Base-by-base conservation (phyloP, 495 filamentous ascomycete genomes). In the Opeltia flavorubescens region DNA sequence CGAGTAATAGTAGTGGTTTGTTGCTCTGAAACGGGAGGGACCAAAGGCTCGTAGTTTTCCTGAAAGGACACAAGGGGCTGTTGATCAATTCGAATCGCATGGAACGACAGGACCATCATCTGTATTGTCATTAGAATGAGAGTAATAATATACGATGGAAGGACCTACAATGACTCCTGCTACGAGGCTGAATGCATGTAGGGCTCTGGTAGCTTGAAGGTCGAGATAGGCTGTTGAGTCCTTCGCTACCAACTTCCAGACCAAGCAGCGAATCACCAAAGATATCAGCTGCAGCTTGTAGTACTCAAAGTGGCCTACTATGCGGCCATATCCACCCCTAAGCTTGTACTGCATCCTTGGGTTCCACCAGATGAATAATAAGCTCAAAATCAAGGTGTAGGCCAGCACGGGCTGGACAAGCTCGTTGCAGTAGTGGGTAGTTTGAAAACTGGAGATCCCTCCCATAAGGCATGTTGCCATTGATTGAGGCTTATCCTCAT, bases 341-440 rank as follows among this genome's bases (percentile, higher is more conserved):
- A 77, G 63, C 54, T 77, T 77, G 50, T 81, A 63, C 49, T 71
- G 69, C 55, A 86, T 68, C 46, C 72, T 74, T 5, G 83, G 83
- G 51, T 88, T 89, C 82, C 84, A 94, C 76, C 81, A 87, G 11
- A 79, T 59, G 2, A 80, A 72, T 5, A 75, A 52, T 23, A 81
- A 50, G 21, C 74, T 76, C 2, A 72, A 60, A 18, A 70, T 49
- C 23, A 81, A 63, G 13, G 71, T 63, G 64, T 58, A 50, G 28
- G 55, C 69, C 50, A 62, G 77, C 48, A 53, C 44, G 47, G 46
- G 66, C 33, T 65, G 55, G 47, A 60, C 56, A 51, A 65, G 21
- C 50, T 64, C 58, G 27, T 49, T 51, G 55, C 60, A 64, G 31
- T 55, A 44, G 24, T 50, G 53, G 23, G 56, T 56, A 53, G 64